Conservation (phyloP, 495 filamentous ascomycete species). For the Aspergillus leporis region DNA sequence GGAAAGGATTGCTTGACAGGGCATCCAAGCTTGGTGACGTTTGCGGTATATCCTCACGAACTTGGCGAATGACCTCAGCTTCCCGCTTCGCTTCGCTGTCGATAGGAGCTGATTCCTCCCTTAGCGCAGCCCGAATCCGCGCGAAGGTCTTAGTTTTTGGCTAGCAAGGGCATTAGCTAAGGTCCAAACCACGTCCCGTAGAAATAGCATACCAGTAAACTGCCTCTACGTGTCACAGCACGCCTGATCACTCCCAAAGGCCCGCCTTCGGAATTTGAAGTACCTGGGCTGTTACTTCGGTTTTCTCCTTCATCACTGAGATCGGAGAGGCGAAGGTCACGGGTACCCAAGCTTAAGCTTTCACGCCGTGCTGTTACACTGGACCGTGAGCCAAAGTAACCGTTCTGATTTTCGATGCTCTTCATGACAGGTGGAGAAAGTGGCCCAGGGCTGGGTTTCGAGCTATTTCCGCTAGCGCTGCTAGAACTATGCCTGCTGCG, state of each 20-base stretch:
- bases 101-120: slow-evolving; percentile 82
- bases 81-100: slow-evolving; percentile 89
- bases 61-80: slow-evolving; percentile 91
- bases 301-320: slow-evolving; percentile 76
- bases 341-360: slow-evolving; percentile 82
- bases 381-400: slow-evolving; percentile 47
- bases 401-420: slow-evolving; percentile 55
- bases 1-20: slow-evolving; percentile 48
- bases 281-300: slow-evolving; percentile 45
- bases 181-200: background rate
- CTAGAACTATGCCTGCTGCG: slow-evolving; percentile 66
- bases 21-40: slow-evolving; percentile 38
- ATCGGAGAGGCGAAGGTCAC: slow-evolving; percentile 82
- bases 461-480: slow-evolving; percentile 70
- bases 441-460: slow-evolving; percentile 64
- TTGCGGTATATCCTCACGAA: slow-evolving; percentile 64
- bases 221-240: slow-evolving; percentile 82
- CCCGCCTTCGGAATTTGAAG: slow-evolving; percentile 43
- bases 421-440: slow-evolving; percentile 65
- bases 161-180: slow-evolving; percentile 37
- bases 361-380: slow-evolving; percentile 66
- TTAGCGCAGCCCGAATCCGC: slow-evolving; percentile 82
- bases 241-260: slow-evolving; percentile 54
- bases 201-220: slow-evolving; percentile 68
- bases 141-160: slow-evolving; percentile 96